Percentiles rank a stretch among this genome's conserved stretches.
Evolutionary conservation across 2,329 filamentous ascomycete genomes (phyloP).

Genomic region (Talaromyces amestolkiae): DNA sequence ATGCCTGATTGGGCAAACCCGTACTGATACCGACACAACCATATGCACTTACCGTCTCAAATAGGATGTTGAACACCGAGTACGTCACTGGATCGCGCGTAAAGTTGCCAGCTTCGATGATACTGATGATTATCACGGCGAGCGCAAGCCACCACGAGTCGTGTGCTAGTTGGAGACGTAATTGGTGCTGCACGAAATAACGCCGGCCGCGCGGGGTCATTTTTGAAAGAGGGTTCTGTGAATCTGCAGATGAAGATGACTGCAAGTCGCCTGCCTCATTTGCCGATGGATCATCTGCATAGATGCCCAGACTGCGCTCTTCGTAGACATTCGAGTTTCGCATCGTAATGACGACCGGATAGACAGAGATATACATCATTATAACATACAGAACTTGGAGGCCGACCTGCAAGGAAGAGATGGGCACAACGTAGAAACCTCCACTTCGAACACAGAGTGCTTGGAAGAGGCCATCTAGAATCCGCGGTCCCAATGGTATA

Average conservation of each 20-base stretch:
- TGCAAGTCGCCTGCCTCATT: not conserved
- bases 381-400: constrained; percentile 49
- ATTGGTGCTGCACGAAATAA: constrained; percentile 45
- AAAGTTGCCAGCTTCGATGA: constrained; percentile 56
- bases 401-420: constrained; percentile 40
- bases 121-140: constrained; percentile 54
- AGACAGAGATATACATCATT: constrained; percentile 66
- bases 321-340: constrained; percentile 62
- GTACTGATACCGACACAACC: constrained; percentile 47
- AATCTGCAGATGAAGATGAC: not conserved
- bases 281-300: constrained; percentile 36
- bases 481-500: constrained; percentile 36
- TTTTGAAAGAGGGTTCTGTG: not conserved
- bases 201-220: not conserved
- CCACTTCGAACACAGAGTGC: constrained; percentile 52
- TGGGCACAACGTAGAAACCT: constrained; percentile 50
- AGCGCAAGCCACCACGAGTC: constrained; percentile 61
- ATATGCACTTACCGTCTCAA: constrained; percentile 25
- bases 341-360: constrained; percentile 61
- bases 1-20: constrained; percentile 45
- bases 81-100: constrained; percentile 40
- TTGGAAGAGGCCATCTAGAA: constrained; percentile 60
- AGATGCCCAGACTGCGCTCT: constrained; percentile 58
- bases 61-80: constrained; percentile 52
- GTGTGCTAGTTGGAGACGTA: constrained; percentile 58